Base-by-base conservation (phyloP, 306 rosid species). In the Phaseolus lunatus region DNA sequence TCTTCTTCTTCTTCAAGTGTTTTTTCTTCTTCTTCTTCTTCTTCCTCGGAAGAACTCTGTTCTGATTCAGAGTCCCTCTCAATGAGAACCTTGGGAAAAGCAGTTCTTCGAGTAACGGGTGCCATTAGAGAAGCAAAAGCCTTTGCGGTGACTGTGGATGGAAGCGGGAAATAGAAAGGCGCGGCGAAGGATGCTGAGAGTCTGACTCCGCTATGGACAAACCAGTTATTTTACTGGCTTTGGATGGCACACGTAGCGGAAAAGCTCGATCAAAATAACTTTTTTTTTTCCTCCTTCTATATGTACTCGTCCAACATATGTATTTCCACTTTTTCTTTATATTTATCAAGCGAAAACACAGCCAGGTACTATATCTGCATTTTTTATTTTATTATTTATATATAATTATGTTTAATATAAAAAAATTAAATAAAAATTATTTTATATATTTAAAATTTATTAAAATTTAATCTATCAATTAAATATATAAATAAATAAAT, bases 41-140 rank as follows among this genome's bases (percentile, higher is more conserved):
- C 41, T 37, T 93, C 98, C 0, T 86, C 91, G 2, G 96, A 89
- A 2, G 97, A 84, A 81, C 93, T 94, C 56, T 79, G 80, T 81
- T 92, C 98, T 23, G 96, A 90, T 50, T 92, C 95, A 13, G 87
- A 58, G 72, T 92, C 98, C 62, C 85, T 83, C 81, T 90, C 92
- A 13, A 90, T 82, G 50, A 92, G 49, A 4, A 94, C 96, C 37
- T 81, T 86, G 8, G 95, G 97, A 39, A 94, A 92, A 0, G 87
- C 24, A 61, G 5, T n/a, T 85, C 88, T 81, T 81, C 97, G 85
- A 69, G 92, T 84, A 15, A 75, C 56, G 0, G 96, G 94, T 27
- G 97, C 75, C 98, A 94, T 94, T 45, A 14, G 39, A 5, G 8
- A 39, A 31, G 14, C 22, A 50, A 11, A 13, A 61, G 54, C 14